A percentile compares a stretch with the other conserved stretches of the same genome.
phyloP scores from a whole-genome alignment of 306 rosid species.

The Astragalus glycyphyllos region DNA sequence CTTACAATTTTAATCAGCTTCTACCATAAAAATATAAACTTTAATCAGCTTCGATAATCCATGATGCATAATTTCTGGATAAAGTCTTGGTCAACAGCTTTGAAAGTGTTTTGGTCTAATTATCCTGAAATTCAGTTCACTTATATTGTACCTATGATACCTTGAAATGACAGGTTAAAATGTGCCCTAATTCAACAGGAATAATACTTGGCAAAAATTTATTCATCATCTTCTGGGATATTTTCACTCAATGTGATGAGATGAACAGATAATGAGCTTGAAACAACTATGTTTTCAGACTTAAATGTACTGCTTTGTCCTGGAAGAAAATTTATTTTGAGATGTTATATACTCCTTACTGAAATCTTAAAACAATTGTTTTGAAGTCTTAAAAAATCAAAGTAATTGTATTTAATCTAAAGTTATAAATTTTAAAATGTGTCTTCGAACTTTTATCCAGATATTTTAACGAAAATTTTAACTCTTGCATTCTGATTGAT shows the following conservation, averaged over 20 bases:
- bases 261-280: slow-evolving; percentile 17
- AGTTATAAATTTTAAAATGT: not conserved
- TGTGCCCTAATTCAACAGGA: slow-evolving; percentile 15
- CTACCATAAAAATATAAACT: not conserved
- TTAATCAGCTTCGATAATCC: slow-evolving; percentile 25
- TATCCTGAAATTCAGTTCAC: slow-evolving; percentile 24
- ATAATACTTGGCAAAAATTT: not conserved
- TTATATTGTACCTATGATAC: not conserved
- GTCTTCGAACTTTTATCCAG: slow-evolving; percentile 10
- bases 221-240: slow-evolving; percentile 20
- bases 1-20: slow-evolving; percentile 21
- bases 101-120: slow-evolving; percentile 17
- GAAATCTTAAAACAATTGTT: slow-evolving; percentile 3
- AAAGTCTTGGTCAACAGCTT: slow-evolving; percentile 24
- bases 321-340: not conserved
- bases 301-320: not conserved
- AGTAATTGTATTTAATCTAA: slow-evolving; percentile 18
- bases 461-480: slow-evolving; percentile 22
- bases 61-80: slow-evolving; percentile 6
- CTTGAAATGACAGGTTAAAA: not conserved
- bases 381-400: slow-evolving; percentile 24
- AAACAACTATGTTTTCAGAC: not conserved
- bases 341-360: slow-evolving; percentile 19
- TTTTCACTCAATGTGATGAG: slow-evolving; percentile 26
- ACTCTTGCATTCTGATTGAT: slow-evolving; percentile 1